Base-by-base conservation (phyloP, 345 rosid species). In the Arabis hirsuta region DNA sequence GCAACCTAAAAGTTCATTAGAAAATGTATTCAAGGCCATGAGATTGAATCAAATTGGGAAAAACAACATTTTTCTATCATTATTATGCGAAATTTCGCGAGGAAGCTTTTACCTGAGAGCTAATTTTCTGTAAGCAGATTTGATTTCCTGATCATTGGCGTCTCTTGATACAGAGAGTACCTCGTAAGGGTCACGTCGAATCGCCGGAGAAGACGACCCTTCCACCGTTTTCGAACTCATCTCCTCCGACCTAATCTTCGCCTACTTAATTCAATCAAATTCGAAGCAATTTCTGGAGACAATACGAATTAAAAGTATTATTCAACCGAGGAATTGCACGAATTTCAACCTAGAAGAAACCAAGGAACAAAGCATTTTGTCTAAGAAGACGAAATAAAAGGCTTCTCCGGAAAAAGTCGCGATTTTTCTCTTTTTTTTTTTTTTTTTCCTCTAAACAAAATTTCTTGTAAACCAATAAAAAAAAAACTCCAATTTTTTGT, bases 101-200 rank as follows among this genome's bases (percentile, higher is more conserved):
- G 44, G 56, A 31, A 41, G 64, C 90, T 82, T 22, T 22, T 78
- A 96, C 99, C 90, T 96, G 41, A 96, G 97, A 74, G 99, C 99
- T 62, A 90, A 90, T 85, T 88, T 96, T 58, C 99, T 65, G 51
- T 96, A 96, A 43, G 99, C 92, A 20, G 98, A 85, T 78, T 96
- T 96, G 79, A 96, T 90, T 64, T 96, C 99, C 71, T 92, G 98
- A 72, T 96, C 98, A 26, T 86, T 78, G 0, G 98, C 90, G 69
- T 96, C 99, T 76, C 69, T 90, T 9, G 99, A 73, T 31, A 96
- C 97, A 20, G 75, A 81, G 57, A 96, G 81, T 2, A 96, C 99
- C 87, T 96, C 98, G 61, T 96, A 96, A 0, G 98, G 99, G 75
- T 92, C 99, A 39, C 96, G 78, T 51, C 98, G 87, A 64, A 65